Conservation (phyloP, 2,329 filamentous ascomycete genomes). For the Microcyclospora tardicrescens region DNA sequence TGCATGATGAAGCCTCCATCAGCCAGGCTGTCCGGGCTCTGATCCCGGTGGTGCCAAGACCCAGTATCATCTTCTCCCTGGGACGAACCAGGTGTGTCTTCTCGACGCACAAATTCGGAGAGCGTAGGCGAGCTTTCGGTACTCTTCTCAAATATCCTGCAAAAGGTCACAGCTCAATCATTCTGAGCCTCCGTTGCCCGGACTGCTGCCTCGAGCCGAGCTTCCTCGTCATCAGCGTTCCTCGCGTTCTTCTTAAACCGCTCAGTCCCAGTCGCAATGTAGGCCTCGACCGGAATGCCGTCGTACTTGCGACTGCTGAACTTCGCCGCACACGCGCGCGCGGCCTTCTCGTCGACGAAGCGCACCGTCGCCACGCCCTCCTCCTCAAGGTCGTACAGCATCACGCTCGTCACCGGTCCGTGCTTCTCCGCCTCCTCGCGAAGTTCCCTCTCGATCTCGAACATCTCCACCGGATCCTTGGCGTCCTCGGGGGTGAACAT, state of each 20-base stretch:
- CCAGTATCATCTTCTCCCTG: too few species aligned
- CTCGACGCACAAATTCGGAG: too few species aligned
- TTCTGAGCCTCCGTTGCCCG: constrained; percentile 6
- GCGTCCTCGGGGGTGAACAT: constrained; percentile 87
- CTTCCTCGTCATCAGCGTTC: constrained; percentile 17
- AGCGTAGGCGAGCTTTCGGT: too few species aligned
- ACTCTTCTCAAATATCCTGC: neutral
- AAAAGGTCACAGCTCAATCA: too few species aligned
- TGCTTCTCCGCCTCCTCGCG: constrained; percentile 78
- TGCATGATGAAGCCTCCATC: too few species aligned
- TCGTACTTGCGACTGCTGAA: constrained; percentile 76
- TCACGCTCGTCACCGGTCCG: constrained; percentile 79
- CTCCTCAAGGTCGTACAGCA: constrained; percentile 74
- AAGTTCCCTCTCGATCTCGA: constrained; percentile 92
- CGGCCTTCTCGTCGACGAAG: constrained; percentile 60
- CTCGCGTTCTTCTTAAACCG: constrained; percentile 53
- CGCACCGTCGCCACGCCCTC: constrained; percentile 77
- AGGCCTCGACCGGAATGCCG: constrained; percentile 55
- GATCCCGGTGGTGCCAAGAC: too few species aligned
- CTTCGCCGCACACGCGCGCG: constrained; percentile 51
- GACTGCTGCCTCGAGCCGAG: neutral
- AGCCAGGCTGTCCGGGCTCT: too few species aligned
- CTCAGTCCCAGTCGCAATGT: constrained; percentile 43
- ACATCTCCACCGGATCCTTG: constrained; percentile 66
- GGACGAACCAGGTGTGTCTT: too few species aligned